A percentile compares a stretch with the other conserved stretches of the same genome.
phyloP scores from a whole-genome alignment of 2,329 filamentous ascomycete genomes.

The Davidsoniella virescens region DNA sequence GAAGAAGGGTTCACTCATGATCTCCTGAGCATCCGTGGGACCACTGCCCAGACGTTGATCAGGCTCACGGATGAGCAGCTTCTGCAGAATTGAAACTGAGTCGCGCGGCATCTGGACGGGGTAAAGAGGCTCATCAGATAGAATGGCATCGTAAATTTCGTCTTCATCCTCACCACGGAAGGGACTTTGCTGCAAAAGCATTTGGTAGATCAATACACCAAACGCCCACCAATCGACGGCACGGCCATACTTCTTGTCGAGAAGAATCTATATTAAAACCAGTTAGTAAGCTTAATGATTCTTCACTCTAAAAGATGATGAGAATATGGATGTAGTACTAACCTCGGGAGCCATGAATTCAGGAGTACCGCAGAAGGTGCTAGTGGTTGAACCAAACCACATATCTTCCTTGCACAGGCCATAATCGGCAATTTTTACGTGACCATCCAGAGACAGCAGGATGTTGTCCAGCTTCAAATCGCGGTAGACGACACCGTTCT shows the following conservation, averaged over 20 bases:
- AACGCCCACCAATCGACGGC: conserved; percentile 99
- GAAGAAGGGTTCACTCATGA: conserved; percentile 99
- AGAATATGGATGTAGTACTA: background rate
- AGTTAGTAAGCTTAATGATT: conserved; percentile 18
- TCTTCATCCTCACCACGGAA: conserved; percentile 98
- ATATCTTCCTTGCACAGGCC: conserved; percentile 99
- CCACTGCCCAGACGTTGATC: conserved; percentile 85
- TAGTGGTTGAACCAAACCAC: conserved; percentile 96
- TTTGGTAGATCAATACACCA: conserved; percentile 96
- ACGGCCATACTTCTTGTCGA: conserved; percentile 96
- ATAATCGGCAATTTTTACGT: conserved; percentile 98
- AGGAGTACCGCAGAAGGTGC: conserved; percentile 97
- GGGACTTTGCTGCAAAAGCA: conserved; percentile 95
- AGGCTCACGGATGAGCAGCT: conserved; percentile 86
- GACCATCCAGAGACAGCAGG: conserved; percentile 80
- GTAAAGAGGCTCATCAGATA: conserved; percentile 92
- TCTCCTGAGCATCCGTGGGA: conserved; percentile 91
- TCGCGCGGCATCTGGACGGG: conserved; percentile 98
- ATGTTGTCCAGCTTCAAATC: conserved; percentile 92
- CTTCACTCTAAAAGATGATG: background rate
- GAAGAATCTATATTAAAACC: conserved; percentile 49
- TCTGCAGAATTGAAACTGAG: conserved; percentile 93
- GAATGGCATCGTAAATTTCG: conserved; percentile 96
- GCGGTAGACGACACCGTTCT: conserved; percentile 97
- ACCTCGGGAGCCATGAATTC: conserved; percentile 99